These are phyloP conservation scores for Globisporangium polare DNA, from an alignment of 352 stramenopile species.

Conservation along the genomic window DNA sequence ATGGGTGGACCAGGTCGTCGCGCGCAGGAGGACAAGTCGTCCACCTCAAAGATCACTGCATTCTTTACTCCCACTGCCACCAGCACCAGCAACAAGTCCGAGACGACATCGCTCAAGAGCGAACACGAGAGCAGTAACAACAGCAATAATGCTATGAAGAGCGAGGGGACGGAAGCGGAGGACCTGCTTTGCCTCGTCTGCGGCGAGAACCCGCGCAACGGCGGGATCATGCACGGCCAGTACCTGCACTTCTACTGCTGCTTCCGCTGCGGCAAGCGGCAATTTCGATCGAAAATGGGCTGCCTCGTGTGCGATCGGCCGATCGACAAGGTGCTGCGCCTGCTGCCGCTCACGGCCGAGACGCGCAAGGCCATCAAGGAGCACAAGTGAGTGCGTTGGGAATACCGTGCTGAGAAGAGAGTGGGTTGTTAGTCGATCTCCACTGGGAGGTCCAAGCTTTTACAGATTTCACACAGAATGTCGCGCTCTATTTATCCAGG, in stretches of 20 bases:
- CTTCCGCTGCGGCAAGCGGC: conserved; percentile 71
- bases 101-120: background rate
- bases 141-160: no score
- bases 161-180: conserved; percentile 24
- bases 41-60: background rate
- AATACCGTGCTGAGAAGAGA: background rate
- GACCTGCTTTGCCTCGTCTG: conserved; percentile 74
- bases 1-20: background rate
- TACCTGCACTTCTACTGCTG: conserved; percentile 84
- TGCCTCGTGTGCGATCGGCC: conserved; percentile 78
- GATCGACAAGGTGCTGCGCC: conserved; percentile 69
- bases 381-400: conserved; percentile 20
- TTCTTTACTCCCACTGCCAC: background rate
- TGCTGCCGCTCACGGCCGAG: conserved; percentile 68
- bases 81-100: background rate
- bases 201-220: conserved; percentile 48
- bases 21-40: background rate
- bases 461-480: background rate
- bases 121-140: background rate
- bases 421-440: background rate
- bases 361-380: conserved; percentile 36
- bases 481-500: background rate
- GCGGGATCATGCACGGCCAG: conserved; percentile 65
- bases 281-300: conserved; percentile 38
- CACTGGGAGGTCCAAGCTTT: background rate